Evolutionary conservation across 2,329 filamentous ascomycete genomes (phyloP).

Genomic region (Ophiostoma australiae): DNA sequence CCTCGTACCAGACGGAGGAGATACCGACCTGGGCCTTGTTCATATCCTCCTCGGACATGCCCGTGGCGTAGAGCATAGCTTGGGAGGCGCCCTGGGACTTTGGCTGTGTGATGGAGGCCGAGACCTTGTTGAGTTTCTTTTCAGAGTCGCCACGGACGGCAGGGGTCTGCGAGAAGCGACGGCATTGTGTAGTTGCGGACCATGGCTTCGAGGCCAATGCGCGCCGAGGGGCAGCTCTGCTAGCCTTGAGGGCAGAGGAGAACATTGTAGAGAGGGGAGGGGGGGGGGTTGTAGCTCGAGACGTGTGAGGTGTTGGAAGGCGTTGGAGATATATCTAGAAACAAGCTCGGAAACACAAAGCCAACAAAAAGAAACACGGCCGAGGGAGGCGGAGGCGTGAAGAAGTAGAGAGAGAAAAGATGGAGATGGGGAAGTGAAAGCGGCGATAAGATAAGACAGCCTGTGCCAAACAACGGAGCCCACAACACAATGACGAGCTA

Average conservation of each 20-base stretch:
- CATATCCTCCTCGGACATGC: conserved; percentile 79
- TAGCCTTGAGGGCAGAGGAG: conserved; percentile 19
- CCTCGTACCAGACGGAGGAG: conserved; percentile 95
- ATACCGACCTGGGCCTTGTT: conserved; percentile 97
- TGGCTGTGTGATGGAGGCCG: conserved; percentile 82
- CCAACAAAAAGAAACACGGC: neutral
- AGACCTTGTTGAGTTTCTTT: conserved; percentile 73
- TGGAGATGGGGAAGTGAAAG: neutral
- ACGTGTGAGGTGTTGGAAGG: too few species aligned
- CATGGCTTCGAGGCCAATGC: conserved; percentile 8
- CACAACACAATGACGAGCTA: neutral
- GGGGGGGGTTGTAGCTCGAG: neutral
- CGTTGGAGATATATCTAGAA: neutral
- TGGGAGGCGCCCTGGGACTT: conserved; percentile 98
- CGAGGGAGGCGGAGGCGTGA: neutral
- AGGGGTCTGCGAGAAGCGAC: conserved; percentile 48
- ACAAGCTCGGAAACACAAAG: neutral
- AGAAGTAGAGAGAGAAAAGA: neutral
- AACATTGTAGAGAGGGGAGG: conserved; percentile 18
- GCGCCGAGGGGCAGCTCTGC: conserved; percentile 16
- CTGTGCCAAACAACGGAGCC: neutral
- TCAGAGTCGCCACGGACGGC: conserved; percentile 44
- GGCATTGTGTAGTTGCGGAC: conserved; percentile 35
- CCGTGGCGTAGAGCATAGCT: conserved; percentile 97
- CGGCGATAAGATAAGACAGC: conserved; percentile 16